Base-by-base conservation (phyloP, 164 flowering plant species). In the Vitis labrusca region DNA sequence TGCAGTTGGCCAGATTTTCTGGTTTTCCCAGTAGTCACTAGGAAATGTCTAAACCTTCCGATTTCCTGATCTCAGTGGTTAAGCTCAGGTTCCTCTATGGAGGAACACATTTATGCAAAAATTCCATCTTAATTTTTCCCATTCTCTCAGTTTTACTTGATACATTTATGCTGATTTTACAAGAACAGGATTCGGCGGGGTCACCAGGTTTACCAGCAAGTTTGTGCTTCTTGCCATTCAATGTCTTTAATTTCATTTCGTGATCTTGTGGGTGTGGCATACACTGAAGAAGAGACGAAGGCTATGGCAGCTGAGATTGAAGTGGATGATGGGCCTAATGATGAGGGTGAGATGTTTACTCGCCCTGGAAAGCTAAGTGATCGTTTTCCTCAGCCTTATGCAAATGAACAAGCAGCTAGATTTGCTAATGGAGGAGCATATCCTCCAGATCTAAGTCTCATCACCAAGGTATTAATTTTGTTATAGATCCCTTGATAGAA, bases 251-350 rank as follows among this genome's bases (percentile, higher is more conserved):
- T 91, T 77, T 86, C 97, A 71, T 88, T 82, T 71, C 93, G 97
- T 82, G 94, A 91, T 81, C 80, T 91, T 77, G 94, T 91, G 52
- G 97, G 94, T 68, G 94, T 91, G 58, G 97, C 97, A 70, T 91
- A 88, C 69, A 89, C 97, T 4, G 94, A 91, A 76, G 97, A 91
- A 63, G 97, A 89, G 78, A 73, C 81, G 15, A 91, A 91, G 65
- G 97, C 90, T 55, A 84, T 91, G 97, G 97, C 94, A 27, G 90
- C 97, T 72, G 97, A 91, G 81, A 91, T 91, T 77, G 97, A 91
- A 79, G 97, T 91, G 71, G 86, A 76, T 70, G 97, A 91, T 75
- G 97, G 97, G 49, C 97, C 94, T 65, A 91, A 91, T 73, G 94
- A 91, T 78, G 97, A 91, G 80, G 94, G 97, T 73, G 94, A 89